Evolutionary conservation across 257 asterid species (phyloP).

Genomic region (Phtheirospermum japonicum): DNA sequence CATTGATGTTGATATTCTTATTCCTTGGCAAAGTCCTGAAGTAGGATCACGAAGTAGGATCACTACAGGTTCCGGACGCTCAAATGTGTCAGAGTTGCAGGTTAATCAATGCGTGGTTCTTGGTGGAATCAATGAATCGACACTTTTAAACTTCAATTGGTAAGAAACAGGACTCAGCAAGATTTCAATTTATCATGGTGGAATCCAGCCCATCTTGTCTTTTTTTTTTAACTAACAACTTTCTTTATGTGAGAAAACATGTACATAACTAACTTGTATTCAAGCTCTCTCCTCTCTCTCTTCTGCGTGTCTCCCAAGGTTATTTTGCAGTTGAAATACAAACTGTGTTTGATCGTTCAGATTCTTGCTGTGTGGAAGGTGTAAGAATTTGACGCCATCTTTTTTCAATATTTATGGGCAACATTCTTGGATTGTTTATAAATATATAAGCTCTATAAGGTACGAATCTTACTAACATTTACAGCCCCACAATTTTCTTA

Average conservation of each 20-base stretch:
- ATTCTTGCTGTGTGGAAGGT: no score
- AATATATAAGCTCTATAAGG: no score
- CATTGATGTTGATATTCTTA: slow-evolving; percentile 47
- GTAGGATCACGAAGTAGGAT: slow-evolving; percentile 34
- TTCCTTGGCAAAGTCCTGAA: slow-evolving; percentile 48
- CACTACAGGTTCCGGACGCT: background rate
- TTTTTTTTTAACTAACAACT: background rate
- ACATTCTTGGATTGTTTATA: no score
- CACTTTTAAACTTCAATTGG: slow-evolving; percentile 13
- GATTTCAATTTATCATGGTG: slow-evolving; percentile 7
- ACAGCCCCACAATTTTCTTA: no score
- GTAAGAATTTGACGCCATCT: no score
- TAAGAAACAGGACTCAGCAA: background rate
- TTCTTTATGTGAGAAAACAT: background rate
- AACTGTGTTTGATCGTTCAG: no score
- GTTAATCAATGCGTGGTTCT: background rate
- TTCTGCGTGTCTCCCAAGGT: no score
- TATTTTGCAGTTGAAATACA: no score
- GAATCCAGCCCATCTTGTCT: slow-evolving; percentile 3
- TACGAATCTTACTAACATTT: no score
- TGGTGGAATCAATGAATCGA: background rate
- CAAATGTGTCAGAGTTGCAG: slow-evolving; percentile 2
- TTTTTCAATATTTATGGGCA: no score
- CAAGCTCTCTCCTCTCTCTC: no score
- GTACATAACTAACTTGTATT: background rate